These are phyloP conservation scores for Penicillium longicatenatum DNA, from an alignment of 495 filamentous ascomycete species.

Conservation along the genomic window DNA sequence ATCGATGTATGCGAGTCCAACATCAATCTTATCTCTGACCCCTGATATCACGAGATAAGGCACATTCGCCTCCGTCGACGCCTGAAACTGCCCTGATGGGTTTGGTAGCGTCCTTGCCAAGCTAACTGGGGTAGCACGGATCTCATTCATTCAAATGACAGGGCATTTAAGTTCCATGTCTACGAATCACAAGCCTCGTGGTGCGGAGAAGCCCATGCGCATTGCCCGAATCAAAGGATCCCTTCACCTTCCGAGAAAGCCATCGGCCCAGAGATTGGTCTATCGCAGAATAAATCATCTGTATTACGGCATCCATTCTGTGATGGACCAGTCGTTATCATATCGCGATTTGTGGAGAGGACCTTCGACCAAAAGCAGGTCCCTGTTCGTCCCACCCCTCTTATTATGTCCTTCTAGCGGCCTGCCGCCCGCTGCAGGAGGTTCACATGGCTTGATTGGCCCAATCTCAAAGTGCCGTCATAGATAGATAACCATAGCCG, in stretches of 20 bases:
- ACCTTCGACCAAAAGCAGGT: not conserved
- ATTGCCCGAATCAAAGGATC: conserved; percentile 9
- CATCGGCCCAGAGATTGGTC: not conserved
- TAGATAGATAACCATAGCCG: conserved; percentile 20
- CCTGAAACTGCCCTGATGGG: conserved; percentile 37
- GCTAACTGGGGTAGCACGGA: conserved; percentile 19
- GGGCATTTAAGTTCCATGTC: conserved; percentile 4
- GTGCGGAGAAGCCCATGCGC: conserved; percentile 20
- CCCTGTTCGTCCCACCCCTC: conserved; percentile 2
- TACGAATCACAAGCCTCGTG: conserved; percentile 21
- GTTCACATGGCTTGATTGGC: conserved; percentile 2
- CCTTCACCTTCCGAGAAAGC: not conserved
- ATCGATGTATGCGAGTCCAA: conserved; percentile 1
- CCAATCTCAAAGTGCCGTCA: conserved; percentile 7
- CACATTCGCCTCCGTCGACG: conserved; percentile 21
- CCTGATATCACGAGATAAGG: conserved; percentile 13
- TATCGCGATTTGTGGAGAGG: not conserved
- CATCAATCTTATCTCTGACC: conserved; percentile 19
- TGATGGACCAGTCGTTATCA: not conserved
- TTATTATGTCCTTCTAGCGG: conserved; percentile 8
- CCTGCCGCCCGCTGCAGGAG: conserved; percentile 8
- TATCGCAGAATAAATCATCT: not conserved
- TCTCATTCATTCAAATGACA: conserved; percentile 17
- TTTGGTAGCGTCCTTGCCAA: conserved; percentile 27
- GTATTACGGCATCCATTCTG: conserved; percentile 1